Base-by-base conservation (phyloP, 1,284 basidiomycete genomes). In the Apiotrichum siamense region DNA sequence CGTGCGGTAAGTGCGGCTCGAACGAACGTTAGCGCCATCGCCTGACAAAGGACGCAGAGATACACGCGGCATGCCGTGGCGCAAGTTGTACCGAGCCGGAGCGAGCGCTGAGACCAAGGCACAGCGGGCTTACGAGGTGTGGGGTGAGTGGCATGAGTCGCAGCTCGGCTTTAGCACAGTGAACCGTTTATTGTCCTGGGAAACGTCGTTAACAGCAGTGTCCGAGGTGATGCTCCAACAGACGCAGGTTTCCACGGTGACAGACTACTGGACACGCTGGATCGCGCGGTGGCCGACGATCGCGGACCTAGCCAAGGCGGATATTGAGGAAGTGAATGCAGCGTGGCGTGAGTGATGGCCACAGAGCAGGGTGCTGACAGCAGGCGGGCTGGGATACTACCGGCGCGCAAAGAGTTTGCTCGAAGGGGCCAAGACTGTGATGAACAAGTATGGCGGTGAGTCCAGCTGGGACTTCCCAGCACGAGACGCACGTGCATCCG, bases 141-240 rank as follows among this genome's bases (percentile, higher is more conserved):
- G 72, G 60, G 43, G 23, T 49, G 21, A 20, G 38, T n/a, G 3
- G 2, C 7, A 5, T n/a, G 15, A 21, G n/a, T n/a, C n/a, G n/a
- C 15, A 10, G 12, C 13, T 15, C 15, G 24, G 13, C 4, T 41
- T 7, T 17, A 3, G 7, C 3, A 18, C 17, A 12, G n/a, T 25
- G 40, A 17, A 9, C n/a, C 36, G n/a, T n/a, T n/a, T n/a, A n/a
- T n/a, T n/a, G n/a, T n/a, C n/a, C n/a, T n/a, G n/a, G n/a, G n/a
- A n/a, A n/a, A n/a, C n/a, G n/a, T n/a, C n/a, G n/a, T n/a, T 42
- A n/a, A 31, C 11, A 2, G 15, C 40, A 42, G 72, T 96, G 39
- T 88, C 86, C 12, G 91, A 97, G 72, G 86, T 97, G 58, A 97
- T 97, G 94, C 79, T 97, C 7, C 94, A 98, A 69, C 94, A 98